phyloP scores from a whole-genome alignment of 2,329 filamentous ascomycete genomes.

The Ophiocordyceps sinensis region DNA sequence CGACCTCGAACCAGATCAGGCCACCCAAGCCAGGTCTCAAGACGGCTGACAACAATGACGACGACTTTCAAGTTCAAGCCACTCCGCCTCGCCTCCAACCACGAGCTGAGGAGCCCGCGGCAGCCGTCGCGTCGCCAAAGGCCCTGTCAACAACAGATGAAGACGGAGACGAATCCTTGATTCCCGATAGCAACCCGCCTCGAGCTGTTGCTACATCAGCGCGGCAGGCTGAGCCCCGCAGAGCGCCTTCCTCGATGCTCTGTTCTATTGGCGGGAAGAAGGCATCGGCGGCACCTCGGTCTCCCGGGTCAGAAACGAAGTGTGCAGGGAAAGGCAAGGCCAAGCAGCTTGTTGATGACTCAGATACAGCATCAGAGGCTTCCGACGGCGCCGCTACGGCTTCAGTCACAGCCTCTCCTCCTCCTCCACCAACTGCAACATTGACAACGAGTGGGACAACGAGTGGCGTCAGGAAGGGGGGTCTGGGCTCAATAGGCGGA shows the following conservation, averaged over 20 bases:
- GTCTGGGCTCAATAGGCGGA: conserved; percentile 28
- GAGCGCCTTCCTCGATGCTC: conserved; percentile 10
- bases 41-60: conserved; percentile 23
- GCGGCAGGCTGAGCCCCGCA: conserved; percentile 7
- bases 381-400: conserved; percentile 16
- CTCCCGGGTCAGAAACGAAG: conserved; percentile 5
- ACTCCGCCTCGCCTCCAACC: conserved; percentile 25
- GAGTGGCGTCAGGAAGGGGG: conserved; percentile 11
- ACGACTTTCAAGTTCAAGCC: conserved; percentile 36
- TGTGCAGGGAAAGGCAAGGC: conserved; percentile 1
- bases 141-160: conserved; percentile 19
- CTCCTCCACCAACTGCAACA: conserved; percentile 10
- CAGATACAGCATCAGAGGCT: conserved; percentile 30
- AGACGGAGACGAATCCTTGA: conserved; percentile 12
- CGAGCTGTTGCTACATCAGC: conserved; percentile 4
- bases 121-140: conserved; percentile 4
- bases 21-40: conserved; percentile 6
- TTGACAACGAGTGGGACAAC: conserved; percentile 1
- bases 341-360: conserved; percentile 11
- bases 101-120: conserved; percentile 10
- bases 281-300: conserved; percentile 10
- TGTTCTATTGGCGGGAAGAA: conserved; percentile 22
- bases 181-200: conserved; percentile 8
- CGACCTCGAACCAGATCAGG: conserved; percentile 2
- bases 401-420: conserved; percentile 8